phyloP scores from a whole-genome alignment of 2,329 filamentous ascomycete genomes.

The Escovopsis sp. region DNA sequence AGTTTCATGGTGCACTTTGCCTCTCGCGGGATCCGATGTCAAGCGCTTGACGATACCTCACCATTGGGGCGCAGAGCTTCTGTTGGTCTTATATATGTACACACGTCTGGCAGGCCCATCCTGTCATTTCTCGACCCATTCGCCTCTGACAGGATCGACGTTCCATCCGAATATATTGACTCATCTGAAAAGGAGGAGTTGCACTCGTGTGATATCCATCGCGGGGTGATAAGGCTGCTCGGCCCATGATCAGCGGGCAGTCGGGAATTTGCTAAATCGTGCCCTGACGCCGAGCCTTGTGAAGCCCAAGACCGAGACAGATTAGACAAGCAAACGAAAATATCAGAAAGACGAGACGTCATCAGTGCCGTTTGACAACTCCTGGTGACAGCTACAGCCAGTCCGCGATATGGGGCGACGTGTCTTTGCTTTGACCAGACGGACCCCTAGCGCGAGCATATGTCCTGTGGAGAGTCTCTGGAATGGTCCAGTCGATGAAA shows the following conservation, averaged over 20 bases:
- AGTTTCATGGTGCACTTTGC: slow-evolving; percentile 13
- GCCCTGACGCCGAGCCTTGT: not conserved
- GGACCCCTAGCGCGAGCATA: too few species aligned
- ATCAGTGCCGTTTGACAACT: too few species aligned
- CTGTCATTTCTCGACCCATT: not conserved
- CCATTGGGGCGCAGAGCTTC: not conserved
- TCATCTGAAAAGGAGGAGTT: not conserved
- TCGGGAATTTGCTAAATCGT: not conserved
- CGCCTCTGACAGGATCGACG: not conserved
- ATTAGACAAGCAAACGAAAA: not conserved
- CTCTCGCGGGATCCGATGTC: not conserved
- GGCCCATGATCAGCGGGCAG: not conserved
- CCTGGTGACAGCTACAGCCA: too few species aligned
- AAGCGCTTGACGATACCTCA: not conserved
- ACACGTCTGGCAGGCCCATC: not conserved
- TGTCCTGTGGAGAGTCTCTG: too few species aligned
- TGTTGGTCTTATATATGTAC: not conserved
- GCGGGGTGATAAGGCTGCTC: not conserved
- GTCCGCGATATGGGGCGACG: too few species aligned
- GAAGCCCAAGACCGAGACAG: not conserved
- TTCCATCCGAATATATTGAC: not conserved
- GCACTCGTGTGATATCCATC: not conserved
- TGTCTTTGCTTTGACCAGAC: too few species aligned
- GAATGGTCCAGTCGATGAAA: too few species aligned
- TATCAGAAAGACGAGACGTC: not conserved